Percentiles rank a stretch among this genome's conserved stretches.
Evolutionary conservation across 139 green algal genomes (phyloP).

Genomic region (Picochlorum sp.): DNA sequence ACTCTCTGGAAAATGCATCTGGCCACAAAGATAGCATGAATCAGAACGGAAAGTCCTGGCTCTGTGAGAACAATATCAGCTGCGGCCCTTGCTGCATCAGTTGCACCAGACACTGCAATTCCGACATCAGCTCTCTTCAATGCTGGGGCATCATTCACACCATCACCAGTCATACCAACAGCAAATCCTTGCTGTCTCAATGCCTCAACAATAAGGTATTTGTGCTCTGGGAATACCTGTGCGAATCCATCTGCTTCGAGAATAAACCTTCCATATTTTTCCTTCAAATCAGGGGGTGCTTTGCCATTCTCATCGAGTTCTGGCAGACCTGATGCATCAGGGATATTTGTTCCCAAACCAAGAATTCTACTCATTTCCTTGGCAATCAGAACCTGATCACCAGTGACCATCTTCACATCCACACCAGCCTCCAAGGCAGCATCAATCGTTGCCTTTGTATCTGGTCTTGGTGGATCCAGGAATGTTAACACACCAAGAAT

Average conservation of each 20-base stretch:
- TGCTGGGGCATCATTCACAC: conserved; percentile 84
- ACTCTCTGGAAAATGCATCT: conserved; percentile 74
- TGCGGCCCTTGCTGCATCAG: conserved; percentile 74
- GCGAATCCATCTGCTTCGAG: conserved; percentile 74
- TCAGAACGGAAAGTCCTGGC: conserved; percentile 65
- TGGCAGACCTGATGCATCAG: conserved; percentile 46
- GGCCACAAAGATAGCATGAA: conserved; percentile 62
- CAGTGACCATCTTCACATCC: conserved; percentile 87
- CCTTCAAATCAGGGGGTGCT: conserved; percentile 56
- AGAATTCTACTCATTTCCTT: conserved; percentile 73
- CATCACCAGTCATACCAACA: conserved; percentile 83
- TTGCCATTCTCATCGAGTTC: conserved; percentile 52
- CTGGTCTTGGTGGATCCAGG: conserved; percentile 74
- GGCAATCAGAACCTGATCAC: conserved; percentile 77
- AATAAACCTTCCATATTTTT: conserved; percentile 61
- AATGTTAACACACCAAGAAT: conserved; percentile 80
- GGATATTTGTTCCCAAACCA: conserved; percentile 74
- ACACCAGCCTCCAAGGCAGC: conserved; percentile 61
- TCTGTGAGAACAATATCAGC: conserved; percentile 85
- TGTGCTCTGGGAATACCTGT: conserved; percentile 67
- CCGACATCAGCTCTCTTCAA: conserved; percentile 78
- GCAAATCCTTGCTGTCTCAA: conserved; percentile 56
- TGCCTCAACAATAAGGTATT: conserved; percentile 73
- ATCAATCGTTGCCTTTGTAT: conserved; percentile 75
- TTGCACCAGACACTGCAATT: conserved; percentile 72